Conservation (phyloP, 768 basidiomycete species). For the Tylopilus vinaceipallidus region DNA sequence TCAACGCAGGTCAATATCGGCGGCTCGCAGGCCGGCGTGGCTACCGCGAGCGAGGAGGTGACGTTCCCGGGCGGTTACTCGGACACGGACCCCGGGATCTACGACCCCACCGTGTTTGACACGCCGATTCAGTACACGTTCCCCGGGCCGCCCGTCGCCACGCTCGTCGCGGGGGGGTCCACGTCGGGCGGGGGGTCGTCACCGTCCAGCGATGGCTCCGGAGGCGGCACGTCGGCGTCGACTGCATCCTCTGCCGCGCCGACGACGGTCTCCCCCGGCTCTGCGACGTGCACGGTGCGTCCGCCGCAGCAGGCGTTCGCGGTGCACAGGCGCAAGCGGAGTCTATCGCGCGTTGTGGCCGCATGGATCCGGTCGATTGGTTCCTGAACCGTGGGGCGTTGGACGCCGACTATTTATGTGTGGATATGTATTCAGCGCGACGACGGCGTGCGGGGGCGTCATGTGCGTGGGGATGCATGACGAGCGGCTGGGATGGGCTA, state of each 20-base stretch:
- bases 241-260: constrained; percentile 8
- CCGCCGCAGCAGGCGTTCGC: constrained; percentile 22
- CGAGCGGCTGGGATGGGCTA: neutral
- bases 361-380: constrained; percentile 23
- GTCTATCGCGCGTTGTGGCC: constrained; percentile 15
- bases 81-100: constrained; percentile 70
- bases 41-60: constrained; percentile 50
- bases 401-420: neutral
- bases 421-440: constrained; percentile 1
- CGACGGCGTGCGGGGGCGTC: neutral
- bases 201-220: constrained; percentile 4
- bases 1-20: constrained; percentile 49
- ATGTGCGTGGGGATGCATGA: neutral
- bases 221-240: neutral
- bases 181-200: constrained; percentile 16
- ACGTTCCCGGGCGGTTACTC: constrained; percentile 72
- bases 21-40: constrained; percentile 51
- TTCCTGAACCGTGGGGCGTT: neutral
- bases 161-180: constrained; percentile 32
- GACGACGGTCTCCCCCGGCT: constrained; percentile 1
- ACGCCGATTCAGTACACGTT: constrained; percentile 41
- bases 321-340: constrained; percentile 17
- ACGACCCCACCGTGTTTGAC: constrained; percentile 42
- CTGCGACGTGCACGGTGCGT: constrained; percentile 16
- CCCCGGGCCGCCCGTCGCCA: constrained; percentile 51